Percentiles rank a stretch among this genome's conserved stretches.
These are phyloP conservation scores for Wickerhamomyces sp. DNA, from an alignment of 1,139 yeast genomes.

Conservation along the genomic window DNA sequence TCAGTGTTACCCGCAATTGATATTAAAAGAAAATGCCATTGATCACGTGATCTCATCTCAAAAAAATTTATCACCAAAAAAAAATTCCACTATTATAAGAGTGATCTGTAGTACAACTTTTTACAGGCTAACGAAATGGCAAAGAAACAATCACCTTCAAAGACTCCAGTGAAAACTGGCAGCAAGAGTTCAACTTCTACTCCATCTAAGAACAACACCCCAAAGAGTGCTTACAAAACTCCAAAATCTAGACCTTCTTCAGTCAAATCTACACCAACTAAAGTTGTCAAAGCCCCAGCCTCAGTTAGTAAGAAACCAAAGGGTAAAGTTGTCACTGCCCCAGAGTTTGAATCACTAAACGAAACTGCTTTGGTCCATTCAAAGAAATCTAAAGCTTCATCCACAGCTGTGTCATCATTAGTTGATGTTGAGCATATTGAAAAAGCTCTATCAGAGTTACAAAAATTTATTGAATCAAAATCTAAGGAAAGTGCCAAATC, in stretches of 20 bases:
- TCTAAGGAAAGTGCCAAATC: conserved; percentile 30
- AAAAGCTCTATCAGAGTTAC: conserved; percentile 49
- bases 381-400: conserved; percentile 8
- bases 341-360: conserved; percentile 15
- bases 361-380: conserved; percentile 6
- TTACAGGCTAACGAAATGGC: not conserved
- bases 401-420: conserved; percentile 4
- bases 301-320: conserved; percentile 16
- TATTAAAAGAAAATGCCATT: not conserved
- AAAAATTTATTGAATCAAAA: conserved; percentile 36
- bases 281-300: conserved; percentile 1
- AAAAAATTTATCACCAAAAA: not conserved
- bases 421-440: conserved; percentile 22
- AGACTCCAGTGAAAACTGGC: not conserved
- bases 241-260: not conserved
- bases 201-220: not conserved
- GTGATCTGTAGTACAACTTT: not conserved
- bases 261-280: not conserved
- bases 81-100: not conserved
- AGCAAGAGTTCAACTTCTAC: not conserved
- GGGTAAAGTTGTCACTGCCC: conserved; percentile 21
- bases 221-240: not conserved
- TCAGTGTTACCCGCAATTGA: not conserved
- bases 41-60: conserved; percentile 4
- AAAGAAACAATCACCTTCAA: not conserved